phyloP scores from a whole-genome alignment of 2,329 filamentous ascomycete species.

The Pseudogymnoascus sp. region DNA sequence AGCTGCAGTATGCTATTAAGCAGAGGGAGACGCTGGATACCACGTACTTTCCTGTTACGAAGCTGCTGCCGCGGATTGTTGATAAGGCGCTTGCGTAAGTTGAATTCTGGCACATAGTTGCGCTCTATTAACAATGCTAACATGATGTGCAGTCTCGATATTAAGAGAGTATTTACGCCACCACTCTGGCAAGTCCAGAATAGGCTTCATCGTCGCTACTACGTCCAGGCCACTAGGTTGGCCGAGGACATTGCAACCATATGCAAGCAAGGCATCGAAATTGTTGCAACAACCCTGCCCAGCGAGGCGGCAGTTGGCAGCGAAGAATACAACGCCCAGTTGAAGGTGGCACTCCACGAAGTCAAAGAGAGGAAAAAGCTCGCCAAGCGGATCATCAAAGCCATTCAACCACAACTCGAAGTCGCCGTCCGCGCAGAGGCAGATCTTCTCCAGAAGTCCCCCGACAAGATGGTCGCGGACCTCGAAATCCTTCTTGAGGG shows the following conservation, averaged over 20 bases:
- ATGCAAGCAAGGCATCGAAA: constrained; percentile 42
- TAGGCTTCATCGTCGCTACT: constrained; percentile 45
- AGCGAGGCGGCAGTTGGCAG: constrained; percentile 25
- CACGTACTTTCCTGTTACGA: constrained; percentile 83
- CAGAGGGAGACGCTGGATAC: constrained; percentile 75
- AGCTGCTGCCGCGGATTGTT: constrained; percentile 67
- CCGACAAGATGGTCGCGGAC: constrained; percentile 62
- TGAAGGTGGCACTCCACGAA: constrained; percentile 44
- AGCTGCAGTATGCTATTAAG: constrained; percentile 67
- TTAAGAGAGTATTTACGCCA: constrained; percentile 48
- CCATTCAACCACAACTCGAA: constrained; percentile 70
- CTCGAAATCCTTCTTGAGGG: constrained; percentile 64
- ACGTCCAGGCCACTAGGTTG: constrained; percentile 50
- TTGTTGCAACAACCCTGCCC: constrained; percentile 16
- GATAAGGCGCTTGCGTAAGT: constrained; percentile 76
- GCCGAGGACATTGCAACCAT: constrained; percentile 47
- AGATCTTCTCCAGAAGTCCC: constrained; percentile 64
- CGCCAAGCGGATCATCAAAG: constrained; percentile 83
- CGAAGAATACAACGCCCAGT: constrained; percentile 25
- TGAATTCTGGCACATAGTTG: background rate
- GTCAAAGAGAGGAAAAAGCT: constrained; percentile 74
- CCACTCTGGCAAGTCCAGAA: constrained; percentile 43
- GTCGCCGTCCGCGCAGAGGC: constrained; percentile 70
- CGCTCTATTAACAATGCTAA: constrained; percentile 35
- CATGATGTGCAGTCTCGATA: constrained; percentile 47